Evolutionary conservation across 75 land plant genomes (phyloP).

Genomic region (Cryptomeria japonica): DNA sequence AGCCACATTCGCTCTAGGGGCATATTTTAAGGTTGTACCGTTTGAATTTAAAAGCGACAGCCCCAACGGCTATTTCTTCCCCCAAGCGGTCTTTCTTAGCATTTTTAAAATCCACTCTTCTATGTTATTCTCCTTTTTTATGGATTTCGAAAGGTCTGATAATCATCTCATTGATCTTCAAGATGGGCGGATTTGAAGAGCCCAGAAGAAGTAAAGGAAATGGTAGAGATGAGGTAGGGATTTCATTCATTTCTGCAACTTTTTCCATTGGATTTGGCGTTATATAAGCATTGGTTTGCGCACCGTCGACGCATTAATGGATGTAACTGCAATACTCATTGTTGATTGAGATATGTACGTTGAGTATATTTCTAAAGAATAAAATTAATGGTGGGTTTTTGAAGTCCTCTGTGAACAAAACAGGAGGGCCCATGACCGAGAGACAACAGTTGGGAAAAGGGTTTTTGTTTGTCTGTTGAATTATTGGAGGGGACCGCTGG

Average conservation of each 20-base stretch:
- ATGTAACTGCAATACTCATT: background rate
- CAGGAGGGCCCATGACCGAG: background rate
- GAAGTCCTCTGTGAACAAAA: background rate
- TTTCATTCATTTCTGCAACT: background rate
- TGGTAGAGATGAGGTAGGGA: background rate
- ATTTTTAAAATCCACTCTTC: background rate
- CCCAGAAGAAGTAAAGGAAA: background rate
- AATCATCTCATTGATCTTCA: background rate
- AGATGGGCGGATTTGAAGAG: background rate
- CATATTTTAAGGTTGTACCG: background rate
- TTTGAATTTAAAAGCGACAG: background rate
- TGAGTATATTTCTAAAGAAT: background rate
- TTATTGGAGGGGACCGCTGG: background rate
- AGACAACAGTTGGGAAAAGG: background rate
- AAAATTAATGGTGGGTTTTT: background rate
- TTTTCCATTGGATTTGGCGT: background rate
- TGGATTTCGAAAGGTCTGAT: background rate
- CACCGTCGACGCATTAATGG: background rate
- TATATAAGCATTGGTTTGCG: background rate
- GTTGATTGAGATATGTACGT: background rate
- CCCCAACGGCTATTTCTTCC: background rate
- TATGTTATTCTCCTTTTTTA: background rate
- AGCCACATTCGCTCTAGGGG: background rate
- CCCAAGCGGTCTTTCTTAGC: background rate
- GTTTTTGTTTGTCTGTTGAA: background rate